These are phyloP conservation scores for Malus hybrid DNA, from an alignment of 331 rosid genomes.

Conservation along the genomic window DNA sequence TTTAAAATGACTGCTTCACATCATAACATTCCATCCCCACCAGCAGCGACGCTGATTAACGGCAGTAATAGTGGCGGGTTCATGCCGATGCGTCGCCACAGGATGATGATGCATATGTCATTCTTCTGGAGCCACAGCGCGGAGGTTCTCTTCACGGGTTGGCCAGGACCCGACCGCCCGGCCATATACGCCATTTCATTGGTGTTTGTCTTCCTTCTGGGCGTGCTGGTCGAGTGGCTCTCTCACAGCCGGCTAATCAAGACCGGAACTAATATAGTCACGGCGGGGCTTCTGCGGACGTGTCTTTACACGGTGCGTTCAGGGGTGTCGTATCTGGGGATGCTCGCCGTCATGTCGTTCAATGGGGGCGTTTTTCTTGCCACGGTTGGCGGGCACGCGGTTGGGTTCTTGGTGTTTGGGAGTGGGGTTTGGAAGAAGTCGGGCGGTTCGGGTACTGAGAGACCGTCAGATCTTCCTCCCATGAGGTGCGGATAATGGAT, in stretches of 20 bases:
- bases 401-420: conserved; percentile 44
- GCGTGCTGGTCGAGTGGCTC: conserved; percentile 63
- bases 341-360: conserved; percentile 63
- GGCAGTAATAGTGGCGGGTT: neutral
- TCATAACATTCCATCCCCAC: neutral
- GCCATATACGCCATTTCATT: conserved; percentile 50
- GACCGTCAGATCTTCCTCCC: neutral
- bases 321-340: conserved; percentile 40
- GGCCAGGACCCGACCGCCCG: conserved; percentile 47
- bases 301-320: conserved; percentile 41
- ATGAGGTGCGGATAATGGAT: neutral
- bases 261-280: conserved; percentile 14
- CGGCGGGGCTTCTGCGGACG: conserved; percentile 21
- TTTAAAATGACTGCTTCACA: neutral
- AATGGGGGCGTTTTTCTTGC: conserved; percentile 54
- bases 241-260: conserved; percentile 33
- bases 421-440: conserved; percentile 16
- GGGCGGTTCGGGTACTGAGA: neutral
- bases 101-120: conserved; percentile 38
- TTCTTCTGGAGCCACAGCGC: conserved; percentile 53
- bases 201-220: conserved; percentile 39
- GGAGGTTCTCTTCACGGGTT: conserved; percentile 48
- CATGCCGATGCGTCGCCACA: neutral
- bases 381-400: conserved; percentile 35
- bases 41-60: neutral